A percentile compares a stretch with the other conserved stretches of the same genome.
Evolutionary conservation across 2,329 filamentous ascomycete species (phyloP).

Genomic region (Lomentospora prolificans): DNA sequence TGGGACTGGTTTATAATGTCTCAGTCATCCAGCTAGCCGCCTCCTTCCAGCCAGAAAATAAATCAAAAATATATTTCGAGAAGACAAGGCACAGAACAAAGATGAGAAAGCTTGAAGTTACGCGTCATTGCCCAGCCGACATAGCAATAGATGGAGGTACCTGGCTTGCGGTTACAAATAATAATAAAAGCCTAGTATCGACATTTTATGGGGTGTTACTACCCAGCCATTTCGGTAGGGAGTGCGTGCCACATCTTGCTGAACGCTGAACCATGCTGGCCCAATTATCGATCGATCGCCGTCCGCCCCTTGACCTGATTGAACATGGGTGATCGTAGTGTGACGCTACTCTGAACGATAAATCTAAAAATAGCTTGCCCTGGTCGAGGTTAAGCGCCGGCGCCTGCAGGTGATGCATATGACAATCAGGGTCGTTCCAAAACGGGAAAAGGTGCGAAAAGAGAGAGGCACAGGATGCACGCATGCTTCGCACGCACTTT

Average conservation of each 20-base stretch:
- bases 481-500: background rate
- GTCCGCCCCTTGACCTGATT: background rate
- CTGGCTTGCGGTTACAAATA: no score
- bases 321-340: background rate
- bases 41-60: background rate
- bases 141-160: background rate
- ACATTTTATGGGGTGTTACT: background rate
- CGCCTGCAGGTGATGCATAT: conserved; percentile 1
- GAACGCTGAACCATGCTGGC: no score
- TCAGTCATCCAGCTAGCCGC: background rate
- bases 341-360: conserved; percentile 1
- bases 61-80: background rate
- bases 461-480: background rate
- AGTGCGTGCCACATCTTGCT: no score
- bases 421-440: background rate
- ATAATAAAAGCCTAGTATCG: background rate
- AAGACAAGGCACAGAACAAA: no score
- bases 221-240: no score
- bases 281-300: background rate
- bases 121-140: background rate
- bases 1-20: conserved; percentile 1
- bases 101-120: no score
- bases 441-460: background rate
- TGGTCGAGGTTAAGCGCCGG: background rate
- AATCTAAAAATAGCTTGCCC: background rate